Percentiles rank a stretch among this genome's conserved stretches.
Conservation (phyloP, 2,329 filamentous ascomycete genomes). For the Hirsutella minnesotensis region DNA sequence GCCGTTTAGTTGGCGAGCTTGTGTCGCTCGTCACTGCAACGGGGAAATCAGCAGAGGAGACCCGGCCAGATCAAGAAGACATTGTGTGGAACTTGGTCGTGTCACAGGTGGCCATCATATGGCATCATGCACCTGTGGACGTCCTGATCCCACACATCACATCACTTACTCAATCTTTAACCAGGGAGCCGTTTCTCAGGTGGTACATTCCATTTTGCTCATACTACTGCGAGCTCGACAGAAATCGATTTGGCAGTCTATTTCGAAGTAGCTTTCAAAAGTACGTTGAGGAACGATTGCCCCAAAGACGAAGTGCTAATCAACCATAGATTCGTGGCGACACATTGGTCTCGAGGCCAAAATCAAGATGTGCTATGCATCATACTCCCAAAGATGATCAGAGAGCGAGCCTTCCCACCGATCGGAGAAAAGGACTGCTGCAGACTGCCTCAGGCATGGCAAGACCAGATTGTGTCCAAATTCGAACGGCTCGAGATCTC, state of each 20-base stretch:
- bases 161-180: constrained; percentile 52
- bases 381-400: constrained; percentile 53
- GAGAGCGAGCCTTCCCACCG: constrained; percentile 40
- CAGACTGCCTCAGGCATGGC: constrained; percentile 54
- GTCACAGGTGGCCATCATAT: constrained; percentile 50
- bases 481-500: constrained; percentile 54
- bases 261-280: constrained; percentile 72
- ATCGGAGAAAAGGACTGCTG: constrained; percentile 40
- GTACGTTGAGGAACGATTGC: constrained; percentile 27
- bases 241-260: constrained; percentile 65
- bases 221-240: constrained; percentile 62
- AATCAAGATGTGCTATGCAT: constrained; percentile 60
- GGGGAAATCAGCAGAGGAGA: constrained; percentile 24
- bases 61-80: constrained; percentile 22
- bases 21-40: constrained; percentile 38
- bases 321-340: constrained; percentile 54
- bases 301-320: constrained; percentile 7
- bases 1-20: constrained; percentile 44
- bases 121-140: constrained; percentile 71
- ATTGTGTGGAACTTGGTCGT: constrained; percentile 47
- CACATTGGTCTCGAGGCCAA: constrained; percentile 55
- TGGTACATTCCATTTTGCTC: constrained; percentile 82
- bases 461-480: constrained; percentile 57
- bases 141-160: constrained; percentile 60
- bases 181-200: constrained; percentile 49